Conservation (phyloP, 2,329 filamentous ascomycete species). For the Clarireedia monteithiana region DNA sequence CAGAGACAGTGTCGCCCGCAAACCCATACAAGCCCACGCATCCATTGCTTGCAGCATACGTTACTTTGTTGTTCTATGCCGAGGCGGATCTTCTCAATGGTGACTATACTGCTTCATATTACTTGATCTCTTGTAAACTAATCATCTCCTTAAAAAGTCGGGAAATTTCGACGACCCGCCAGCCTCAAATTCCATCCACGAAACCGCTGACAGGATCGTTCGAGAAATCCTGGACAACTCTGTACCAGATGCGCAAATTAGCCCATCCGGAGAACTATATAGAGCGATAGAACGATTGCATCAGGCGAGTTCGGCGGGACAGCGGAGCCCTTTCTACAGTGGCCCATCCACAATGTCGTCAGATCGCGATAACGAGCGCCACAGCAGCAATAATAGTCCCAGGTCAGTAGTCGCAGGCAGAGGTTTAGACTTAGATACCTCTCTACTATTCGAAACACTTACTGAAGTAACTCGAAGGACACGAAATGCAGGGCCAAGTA, state of each 20-base stretch:
- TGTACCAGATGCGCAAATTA: slow-evolving; percentile 31
- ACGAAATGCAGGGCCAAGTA: slow-evolving; percentile 11
- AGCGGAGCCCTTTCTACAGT: not conserved
- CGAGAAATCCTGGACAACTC: slow-evolving; percentile 35
- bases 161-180: slow-evolving; percentile 24
- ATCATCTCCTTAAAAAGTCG: slow-evolving; percentile 17
- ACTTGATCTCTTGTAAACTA: not conserved
- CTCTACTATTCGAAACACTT: slow-evolving; percentile 6
- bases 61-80: slow-evolving; percentile 10
- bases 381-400: not conserved
- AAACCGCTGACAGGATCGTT: slow-evolving; percentile 29
- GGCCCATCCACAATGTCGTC: slow-evolving; percentile 1
- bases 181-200: slow-evolving; percentile 19
- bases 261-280: slow-evolving; percentile 37
- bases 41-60: not conserved
- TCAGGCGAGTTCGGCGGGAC: not conserved
- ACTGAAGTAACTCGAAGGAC: not conserved
- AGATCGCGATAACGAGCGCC: not conserved
- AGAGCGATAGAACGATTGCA: slow-evolving; percentile 32
- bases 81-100: slow-evolving; percentile 24
- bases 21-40: not conserved
- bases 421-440: not conserved
- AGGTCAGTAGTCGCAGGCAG: slow-evolving; percentile 11
- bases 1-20: too few relatives aligned
- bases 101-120: slow-evolving; percentile 3